Evolutionary conservation across 2,329 filamentous ascomycete genomes (phyloP).

Genomic region (Fusarium sp.): DNA sequence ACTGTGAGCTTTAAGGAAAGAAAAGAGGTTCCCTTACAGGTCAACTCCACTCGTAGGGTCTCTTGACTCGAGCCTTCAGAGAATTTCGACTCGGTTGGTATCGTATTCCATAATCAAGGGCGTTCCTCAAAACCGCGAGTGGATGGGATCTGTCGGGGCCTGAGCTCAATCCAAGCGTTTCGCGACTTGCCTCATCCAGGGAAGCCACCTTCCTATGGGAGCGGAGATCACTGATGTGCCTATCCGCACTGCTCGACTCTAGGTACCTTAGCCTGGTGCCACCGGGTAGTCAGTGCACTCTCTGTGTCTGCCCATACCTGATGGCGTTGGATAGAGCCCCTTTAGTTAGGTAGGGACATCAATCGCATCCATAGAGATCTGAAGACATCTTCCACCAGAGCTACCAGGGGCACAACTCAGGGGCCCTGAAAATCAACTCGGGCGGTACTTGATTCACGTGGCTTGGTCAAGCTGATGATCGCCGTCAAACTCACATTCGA

Average conservation of each 20-base stretch:
- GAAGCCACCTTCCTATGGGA: conserved; percentile 18
- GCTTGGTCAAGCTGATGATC: conserved; percentile 29
- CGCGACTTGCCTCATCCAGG: not conserved
- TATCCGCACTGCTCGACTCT: conserved; percentile 23
- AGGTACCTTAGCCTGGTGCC: conserved; percentile 24
- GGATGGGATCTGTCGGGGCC: conserved; percentile 11
- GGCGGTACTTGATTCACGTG: conserved; percentile 39
- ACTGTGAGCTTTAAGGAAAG: not conserved
- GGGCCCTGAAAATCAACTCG: conserved; percentile 25
- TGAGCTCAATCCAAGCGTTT: not conserved
- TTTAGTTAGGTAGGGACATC: conserved; percentile 8
- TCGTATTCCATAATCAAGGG: not conserved
- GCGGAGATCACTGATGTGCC: conserved; percentile 23
- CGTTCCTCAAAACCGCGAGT: conserved; percentile 5
- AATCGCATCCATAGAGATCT: conserved; percentile 1
- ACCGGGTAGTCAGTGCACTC: conserved; percentile 30
- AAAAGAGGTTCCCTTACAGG: conserved; percentile 9
- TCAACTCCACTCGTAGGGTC: conserved; percentile 17
- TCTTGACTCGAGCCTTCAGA: conserved; percentile 33
- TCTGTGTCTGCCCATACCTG: conserved; percentile 1
- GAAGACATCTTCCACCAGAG: conserved; percentile 3
- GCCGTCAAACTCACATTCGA: not conserved
- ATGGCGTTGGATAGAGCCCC: conserved; percentile 28
- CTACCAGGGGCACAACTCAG: conserved; percentile 29
- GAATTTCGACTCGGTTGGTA: not conserved